Conservation (phyloP, 768 basidiomycete species). For the Termitomyces sp. region DNA sequence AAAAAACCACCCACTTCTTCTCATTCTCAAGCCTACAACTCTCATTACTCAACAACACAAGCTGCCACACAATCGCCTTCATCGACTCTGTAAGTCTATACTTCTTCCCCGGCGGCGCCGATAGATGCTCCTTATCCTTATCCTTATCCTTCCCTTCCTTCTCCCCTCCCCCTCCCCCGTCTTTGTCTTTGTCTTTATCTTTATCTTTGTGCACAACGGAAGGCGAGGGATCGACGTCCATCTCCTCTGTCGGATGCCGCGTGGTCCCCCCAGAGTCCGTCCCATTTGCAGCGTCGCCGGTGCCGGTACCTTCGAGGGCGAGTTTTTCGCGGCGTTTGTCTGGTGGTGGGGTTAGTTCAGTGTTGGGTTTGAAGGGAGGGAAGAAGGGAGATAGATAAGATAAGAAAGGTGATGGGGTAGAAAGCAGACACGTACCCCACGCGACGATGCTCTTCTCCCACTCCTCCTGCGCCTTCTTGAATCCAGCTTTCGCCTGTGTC, state of each 20-base stretch:
- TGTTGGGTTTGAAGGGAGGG: not conserved
- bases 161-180: slow-evolving; percentile 14
- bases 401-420: not conserved
- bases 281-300: slow-evolving; percentile 14
- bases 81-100: slow-evolving; percentile 79
- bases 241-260: slow-evolving; percentile 44
- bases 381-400: not conserved
- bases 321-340: slow-evolving; percentile 58
- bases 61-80: slow-evolving; percentile 77
- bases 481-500: slow-evolving; percentile 59
- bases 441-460: slow-evolving; percentile 66
- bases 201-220: slow-evolving; percentile 11
- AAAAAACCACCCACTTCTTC: slow-evolving; percentile 44
- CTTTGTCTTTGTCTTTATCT: slow-evolving; percentile 23
- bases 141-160: slow-evolving; percentile 21
- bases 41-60: slow-evolving; percentile 81
- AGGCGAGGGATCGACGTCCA: slow-evolving; percentile 32
- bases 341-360: slow-evolving; percentile 10
- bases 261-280: slow-evolving; percentile 34
- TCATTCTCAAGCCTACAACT: slow-evolving; percentile 68
- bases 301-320: slow-evolving; percentile 28
- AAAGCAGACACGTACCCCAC: slow-evolving; percentile 50
- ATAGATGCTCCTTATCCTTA: too few species aligned
- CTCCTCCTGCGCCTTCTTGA: slow-evolving; percentile 68
- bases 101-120: slow-evolving; percentile 70